These are phyloP conservation scores for Trichoderma polysporum DNA, from an alignment of 2,329 filamentous ascomycete species.

Conservation along the genomic window DNA sequence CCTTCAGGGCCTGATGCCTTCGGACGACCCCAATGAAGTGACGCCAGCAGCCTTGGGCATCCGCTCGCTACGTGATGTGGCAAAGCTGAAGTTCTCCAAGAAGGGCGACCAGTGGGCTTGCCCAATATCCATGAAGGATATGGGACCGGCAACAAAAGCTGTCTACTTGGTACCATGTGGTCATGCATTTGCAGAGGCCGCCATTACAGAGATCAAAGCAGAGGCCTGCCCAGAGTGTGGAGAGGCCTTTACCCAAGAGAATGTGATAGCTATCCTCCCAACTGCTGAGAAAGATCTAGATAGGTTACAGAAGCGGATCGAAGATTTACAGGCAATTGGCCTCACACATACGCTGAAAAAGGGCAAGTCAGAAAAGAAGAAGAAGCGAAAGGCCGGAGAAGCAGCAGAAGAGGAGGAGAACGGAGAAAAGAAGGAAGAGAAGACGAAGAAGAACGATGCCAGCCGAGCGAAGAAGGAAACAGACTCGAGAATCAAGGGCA, in stretches of 20 bases:
- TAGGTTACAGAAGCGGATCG: constrained; percentile 63
- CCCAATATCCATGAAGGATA: constrained; percentile 80
- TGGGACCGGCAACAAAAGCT: constrained; percentile 75
- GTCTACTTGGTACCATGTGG: constrained; percentile 94
- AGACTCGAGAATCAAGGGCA: constrained; percentile 53
- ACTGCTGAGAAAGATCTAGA: constrained; percentile 68
- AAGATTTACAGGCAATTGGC: constrained; percentile 67
- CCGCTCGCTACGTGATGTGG: constrained; percentile 79
- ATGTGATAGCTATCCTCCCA: constrained; percentile 81
- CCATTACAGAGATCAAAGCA: constrained; percentile 76
- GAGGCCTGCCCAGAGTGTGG: constrained; percentile 70
- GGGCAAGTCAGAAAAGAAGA: constrained; percentile 62
- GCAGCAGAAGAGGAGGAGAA: constrained; percentile 36
- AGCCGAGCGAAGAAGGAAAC: constrained; percentile 33
- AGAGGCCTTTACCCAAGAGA: constrained; percentile 66
- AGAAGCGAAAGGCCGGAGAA: constrained; percentile 62
- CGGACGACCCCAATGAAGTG: constrained; percentile 56
- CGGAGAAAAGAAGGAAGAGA: constrained; percentile 25
- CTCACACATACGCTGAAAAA: constrained; percentile 90
- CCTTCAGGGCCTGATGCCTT: constrained; percentile 59
- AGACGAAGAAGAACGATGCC: constrained; percentile 15
- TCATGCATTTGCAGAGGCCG: constrained; percentile 86
- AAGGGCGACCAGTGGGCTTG: constrained; percentile 68
- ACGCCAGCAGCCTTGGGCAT: constrained; percentile 58
- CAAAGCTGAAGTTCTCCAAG: constrained; percentile 72